Evolutionary conservation across 2,329 filamentous ascomycete genomes (phyloP).

Genomic region (Ascochyta pisi): DNA sequence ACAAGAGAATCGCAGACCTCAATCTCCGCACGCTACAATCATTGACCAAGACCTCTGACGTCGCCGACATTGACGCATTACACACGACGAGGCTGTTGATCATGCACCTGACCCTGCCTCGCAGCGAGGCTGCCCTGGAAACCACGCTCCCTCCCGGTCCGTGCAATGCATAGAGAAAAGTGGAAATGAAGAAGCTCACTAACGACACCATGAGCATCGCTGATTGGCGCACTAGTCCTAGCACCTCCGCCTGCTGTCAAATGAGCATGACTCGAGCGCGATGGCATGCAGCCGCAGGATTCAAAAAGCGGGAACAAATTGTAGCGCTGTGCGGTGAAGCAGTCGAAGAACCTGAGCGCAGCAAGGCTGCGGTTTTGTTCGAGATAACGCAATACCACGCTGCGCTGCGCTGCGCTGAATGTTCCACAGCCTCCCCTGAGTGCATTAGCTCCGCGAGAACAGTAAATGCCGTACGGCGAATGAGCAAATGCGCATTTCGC

Average conservation of each 20-base stretch:
- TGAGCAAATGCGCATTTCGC: slow-evolving; percentile 9
- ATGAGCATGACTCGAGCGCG: slow-evolving; percentile 28
- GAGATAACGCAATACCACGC: not conserved
- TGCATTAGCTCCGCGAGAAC: slow-evolving; percentile 9
- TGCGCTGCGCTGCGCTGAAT: not conserved
- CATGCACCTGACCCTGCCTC: slow-evolving; percentile 19
- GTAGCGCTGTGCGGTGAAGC: slow-evolving; percentile 1
- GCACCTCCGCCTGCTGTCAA: slow-evolving; percentile 29
- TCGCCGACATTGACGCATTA: not conserved
- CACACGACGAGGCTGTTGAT: slow-evolving; percentile 18
- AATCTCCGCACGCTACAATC: not conserved
- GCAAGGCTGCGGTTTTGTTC: not conserved
- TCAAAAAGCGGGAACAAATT: slow-evolving; percentile 10
- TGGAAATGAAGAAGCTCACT: slow-evolving; percentile 37
- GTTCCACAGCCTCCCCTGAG: slow-evolving; percentile 10
- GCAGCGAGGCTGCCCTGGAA: slow-evolving; percentile 23
- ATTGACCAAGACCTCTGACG: not conserved
- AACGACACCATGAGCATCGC: slow-evolving; percentile 4
- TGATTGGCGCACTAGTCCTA: slow-evolving; percentile 37
- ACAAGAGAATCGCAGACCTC: not conserved
- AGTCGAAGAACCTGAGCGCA: not conserved
- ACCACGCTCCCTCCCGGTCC: slow-evolving; percentile 16
- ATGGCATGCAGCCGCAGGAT: slow-evolving; percentile 15
- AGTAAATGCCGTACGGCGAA: slow-evolving; percentile 6
- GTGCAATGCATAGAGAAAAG: slow-evolving; percentile 43